A percentile compares a stretch with the other conserved stretches of the same genome.
phyloP scores from a whole-genome alignment of 495 filamentous ascomycete genomes.

The Apodospora peruviana region DNA sequence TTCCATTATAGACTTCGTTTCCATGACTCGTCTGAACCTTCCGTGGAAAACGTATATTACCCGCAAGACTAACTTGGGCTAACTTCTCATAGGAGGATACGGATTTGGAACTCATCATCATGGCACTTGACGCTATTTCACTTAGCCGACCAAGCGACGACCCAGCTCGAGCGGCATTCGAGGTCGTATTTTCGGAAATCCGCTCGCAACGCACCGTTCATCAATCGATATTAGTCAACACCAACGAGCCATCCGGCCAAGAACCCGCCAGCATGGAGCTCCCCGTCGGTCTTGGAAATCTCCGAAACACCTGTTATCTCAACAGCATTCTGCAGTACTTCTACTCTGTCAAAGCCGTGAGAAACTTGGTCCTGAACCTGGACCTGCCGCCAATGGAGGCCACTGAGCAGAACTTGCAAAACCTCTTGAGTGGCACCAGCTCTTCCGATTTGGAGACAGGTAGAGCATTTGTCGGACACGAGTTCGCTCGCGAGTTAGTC shows the following conservation, averaged over 20 bases:
- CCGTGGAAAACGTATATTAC: too few species aligned
- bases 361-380: constrained; percentile 72
- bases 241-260: background rate
- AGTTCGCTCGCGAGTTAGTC: constrained; percentile 66
- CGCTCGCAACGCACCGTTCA: constrained; percentile 1
- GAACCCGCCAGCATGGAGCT: constrained; percentile 32
- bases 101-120: constrained; percentile 7
- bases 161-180: constrained; percentile 11
- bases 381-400: constrained; percentile 59
- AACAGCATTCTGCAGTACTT: constrained; percentile 96
- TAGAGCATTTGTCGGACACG: constrained; percentile 36
- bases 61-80: background rate
- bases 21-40: too few species aligned
- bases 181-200: constrained; percentile 6
- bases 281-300: constrained; percentile 84
- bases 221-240: background rate
- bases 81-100: background rate
- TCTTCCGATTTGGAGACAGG: constrained; percentile 29
- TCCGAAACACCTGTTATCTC: constrained; percentile 96
- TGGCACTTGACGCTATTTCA: constrained; percentile 17
- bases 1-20: too few species aligned
- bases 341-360: constrained; percentile 77
- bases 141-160: background rate
- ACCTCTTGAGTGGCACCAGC: constrained; percentile 57
- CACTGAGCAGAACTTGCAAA: constrained; percentile 50